Base-by-base conservation (phyloP, 176 grass and related monocot genomes). In the Oryza glumipatula region DNA sequence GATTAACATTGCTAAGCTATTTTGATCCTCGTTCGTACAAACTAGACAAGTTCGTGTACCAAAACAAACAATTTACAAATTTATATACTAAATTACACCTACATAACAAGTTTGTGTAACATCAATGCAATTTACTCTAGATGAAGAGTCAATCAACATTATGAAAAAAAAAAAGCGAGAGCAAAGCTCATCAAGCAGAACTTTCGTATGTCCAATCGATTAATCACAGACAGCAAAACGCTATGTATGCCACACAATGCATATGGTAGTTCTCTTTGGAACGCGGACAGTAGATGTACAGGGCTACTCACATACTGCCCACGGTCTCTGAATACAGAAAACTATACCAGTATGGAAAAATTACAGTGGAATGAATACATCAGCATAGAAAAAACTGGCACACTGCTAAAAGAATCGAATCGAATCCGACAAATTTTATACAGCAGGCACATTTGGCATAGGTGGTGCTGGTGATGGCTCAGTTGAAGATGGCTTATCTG, bases 221-320 rank as follows among this genome's bases (percentile, higher is more conserved):
- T 79, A 72, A 73, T 74, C 68, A 86, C 88, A 49, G 61, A 82
- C 73, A 72, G 80, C 68, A 74, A 74, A 22, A 72, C 78, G n/a
- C 47, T 74, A 78, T 38, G 38, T 39, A 39, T 39, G n/a, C 28
- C 74, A 76, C 78, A 46, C 79, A n/a, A 67, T 68, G 47, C 58
- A 39, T 16, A 39, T n/a, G 36, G 26, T 19, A 82, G 68, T 69
- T 61, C 61, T 74, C 61, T 7, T 36, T 12, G 49, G 28, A 68
- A 79, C 69, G 80, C 65, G 60, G 81, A 14, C 89, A 87, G 80
- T 77, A 38, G 80, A 90, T 83, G 80, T 87, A 87, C 84, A 90
- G 3, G 39, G 68, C 84, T 90, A 87, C 84, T 90, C 84, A 90
- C 80, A 87, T 54, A 75, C 80, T 80, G 88, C 80, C 44, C 77